Base-by-base conservation (phyloP, 192 early-diverging fungal species). In the Nowakowskiella sp. region DNA sequence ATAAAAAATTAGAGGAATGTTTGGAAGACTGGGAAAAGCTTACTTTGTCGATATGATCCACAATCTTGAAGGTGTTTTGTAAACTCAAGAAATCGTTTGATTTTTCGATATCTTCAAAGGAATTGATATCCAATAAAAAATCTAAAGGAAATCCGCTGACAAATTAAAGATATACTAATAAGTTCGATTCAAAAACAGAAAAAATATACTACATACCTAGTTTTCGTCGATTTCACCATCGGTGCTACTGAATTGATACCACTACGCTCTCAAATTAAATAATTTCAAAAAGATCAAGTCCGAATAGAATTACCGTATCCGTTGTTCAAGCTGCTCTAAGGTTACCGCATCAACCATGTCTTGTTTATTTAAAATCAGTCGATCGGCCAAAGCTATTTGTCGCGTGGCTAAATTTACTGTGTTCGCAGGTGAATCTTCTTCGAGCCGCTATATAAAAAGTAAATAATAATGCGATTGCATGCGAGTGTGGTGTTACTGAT, bases 351-450 rank as follows among this genome's bases (percentile, higher is more conserved):
- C 42, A 6, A 90, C 80, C 4, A 92, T 53, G 57, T 95, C 92
- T 4, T 67, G 71, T 59, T 95, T 95, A 77, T 95, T 95, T 27
- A 95, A 34, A 10, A 92, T 66, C 6, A 95, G 80, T 23, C 89
- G 80, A 55, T 95, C 92, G 8, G 89, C 89, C 69, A 91, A 74
- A 6, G 90, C 92, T 25, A 90, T 82, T 49, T 90, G 88, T 32
- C 80, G n/a, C 10, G 42, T 8, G 42, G 50, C 9, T 51, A 39
- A 9, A 24, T 45, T n/a, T 10, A 46, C 8, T 21, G n/a, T n/a
- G n/a, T n/a, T n/a, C n/a, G n/a, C n/a, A n/a, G n/a, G n/a, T n/a
- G n/a, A n/a, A n/a, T n/a, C n/a, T n/a, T n/a, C n/a, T n/a, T n/a
- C n/a, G n/a, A n/a, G n/a, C n/a, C n/a, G n/a, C n/a, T n/a, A n/a